Evolutionary conservation across 1,284 basidiomycete genomes (phyloP).

Genomic region (Coniferiporia sulphurascens): DNA sequence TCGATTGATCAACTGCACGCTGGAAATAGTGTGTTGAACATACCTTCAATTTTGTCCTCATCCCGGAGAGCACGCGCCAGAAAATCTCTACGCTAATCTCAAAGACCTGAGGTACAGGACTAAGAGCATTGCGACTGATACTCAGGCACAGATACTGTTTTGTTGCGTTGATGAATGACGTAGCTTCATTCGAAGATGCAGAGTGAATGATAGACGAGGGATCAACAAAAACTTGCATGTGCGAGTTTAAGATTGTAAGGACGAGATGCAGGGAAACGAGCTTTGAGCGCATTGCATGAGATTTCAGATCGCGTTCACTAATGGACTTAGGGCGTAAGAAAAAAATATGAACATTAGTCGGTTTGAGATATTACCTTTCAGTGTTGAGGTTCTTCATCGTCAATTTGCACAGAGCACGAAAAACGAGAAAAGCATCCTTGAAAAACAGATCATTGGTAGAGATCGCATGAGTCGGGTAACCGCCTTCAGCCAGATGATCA

Average conservation of each 20-base stretch:
- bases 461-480: conserved; percentile 32
- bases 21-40: not conserved
- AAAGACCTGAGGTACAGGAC: conserved; percentile 94
- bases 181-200: conserved; percentile 79
- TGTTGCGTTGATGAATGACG: conserved; percentile 85
- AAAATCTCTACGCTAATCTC: conserved; percentile 99
- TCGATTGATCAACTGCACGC: conserved; percentile 1
- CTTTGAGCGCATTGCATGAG: conserved; percentile 95
- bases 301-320: conserved; percentile 89
- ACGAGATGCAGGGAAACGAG: conserved; percentile 90
- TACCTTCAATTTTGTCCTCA: conserved; percentile 94
- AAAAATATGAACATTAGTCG: not conserved
- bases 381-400: conserved; percentile 95
- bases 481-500: conserved; percentile 26
- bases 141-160: conserved; percentile 95
- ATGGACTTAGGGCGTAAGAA: conserved; percentile 4
- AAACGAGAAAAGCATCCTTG: conserved; percentile 96
- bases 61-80: conserved; percentile 90
- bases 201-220: conserved; percentile 85
- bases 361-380: conserved; percentile 63
- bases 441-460: conserved; percentile 81
- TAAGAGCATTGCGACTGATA: conserved; percentile 93
- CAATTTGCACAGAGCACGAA: conserved; percentile 91
- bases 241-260: conserved; percentile 86
- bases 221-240: conserved; percentile 86